Evolutionary conservation across 2,329 filamentous ascomycete genomes (phyloP), one percentile per base, ranked within the genome.

Genomic region (Penicillium sp.): DNA sequence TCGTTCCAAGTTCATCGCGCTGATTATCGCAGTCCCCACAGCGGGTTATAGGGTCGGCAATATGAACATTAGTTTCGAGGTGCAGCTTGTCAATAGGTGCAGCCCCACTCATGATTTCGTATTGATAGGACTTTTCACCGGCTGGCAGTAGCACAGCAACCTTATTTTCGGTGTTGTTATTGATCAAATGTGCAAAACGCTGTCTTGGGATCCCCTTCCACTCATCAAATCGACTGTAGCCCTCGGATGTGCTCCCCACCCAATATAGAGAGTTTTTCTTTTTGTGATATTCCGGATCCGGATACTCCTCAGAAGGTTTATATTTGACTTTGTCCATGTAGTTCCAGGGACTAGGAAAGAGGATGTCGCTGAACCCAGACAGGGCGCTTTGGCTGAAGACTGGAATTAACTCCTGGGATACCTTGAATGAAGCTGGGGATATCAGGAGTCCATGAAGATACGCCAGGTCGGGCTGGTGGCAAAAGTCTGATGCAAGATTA

Each of bases 301-400:
- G 81, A 46, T 77, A 70, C 5, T 76, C 77, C 3, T 80, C 73
- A 1, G 80, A 78, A 23, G 83, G 80, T 0, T 74, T 66, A 47
- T 84, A 83, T 56, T 74, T 73, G 11, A 78, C 79, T 66, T 85
- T 85, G 55, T 83, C 81, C 55, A 84, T 71, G 59, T 86, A 87
- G 62, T 85, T 85, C 83, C 82, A 85, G 0, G 82, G 71, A 63
- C 81, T 77, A 0, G 91, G 90, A 48, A 92, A 88, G 19, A 92
- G 73, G 29, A 95, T 90, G 67, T 95, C 91, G 59, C 82, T 85
- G 73, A 90, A 93, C 4, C 86, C 86, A 40, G 83, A 79, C 1
- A 87, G 84, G 63, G 91, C 91, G 45, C 85, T 87, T 54, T 89
- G 82, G 58, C 89, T 89, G 73, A 94, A 94, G 10, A 94, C 77